A percentile compares a stretch with the other conserved stretches of the same genome.
Conservation (phyloP, 257 asterid genomes). For the Solanum paucissectum region DNA sequence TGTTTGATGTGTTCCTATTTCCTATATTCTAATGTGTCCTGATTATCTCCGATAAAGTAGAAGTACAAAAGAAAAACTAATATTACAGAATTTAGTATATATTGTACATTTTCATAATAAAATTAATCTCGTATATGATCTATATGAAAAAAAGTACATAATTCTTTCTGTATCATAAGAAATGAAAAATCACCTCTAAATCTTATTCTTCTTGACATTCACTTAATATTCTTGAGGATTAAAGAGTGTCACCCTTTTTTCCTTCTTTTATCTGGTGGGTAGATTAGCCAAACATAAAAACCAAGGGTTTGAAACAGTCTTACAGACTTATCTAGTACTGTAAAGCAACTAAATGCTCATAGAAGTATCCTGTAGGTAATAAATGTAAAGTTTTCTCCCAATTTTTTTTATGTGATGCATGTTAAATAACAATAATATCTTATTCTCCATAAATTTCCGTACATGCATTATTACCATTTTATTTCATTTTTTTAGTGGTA, state of each 20-base stretch:
- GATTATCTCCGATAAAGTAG: background rate
- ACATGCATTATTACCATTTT: background rate
- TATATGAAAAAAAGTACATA: background rate
- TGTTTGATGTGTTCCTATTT: background rate
- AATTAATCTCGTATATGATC: background rate
- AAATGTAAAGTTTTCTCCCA: background rate
- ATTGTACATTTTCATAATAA: background rate
- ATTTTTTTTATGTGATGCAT: background rate
- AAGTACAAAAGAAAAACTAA: background rate
- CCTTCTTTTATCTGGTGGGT: background rate
- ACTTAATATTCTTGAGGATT: background rate
- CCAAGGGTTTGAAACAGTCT: background rate
- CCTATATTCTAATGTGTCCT: background rate
- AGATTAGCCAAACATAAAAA: background rate
- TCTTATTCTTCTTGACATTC: background rate
- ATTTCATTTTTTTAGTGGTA: background rate
- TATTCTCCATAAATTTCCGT: background rate
- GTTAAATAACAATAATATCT: background rate
- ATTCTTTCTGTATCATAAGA: background rate
- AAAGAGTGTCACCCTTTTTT: background rate
- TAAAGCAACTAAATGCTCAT: background rate
- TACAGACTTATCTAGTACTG: background rate
- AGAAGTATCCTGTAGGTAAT: background rate
- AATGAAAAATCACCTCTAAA: background rate
- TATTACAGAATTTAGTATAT: background rate